Percentiles rank a stretch among this genome's conserved stretches.
phyloP scores from a whole-genome alignment of 345 rosid species.

The Moringa oleifera region DNA sequence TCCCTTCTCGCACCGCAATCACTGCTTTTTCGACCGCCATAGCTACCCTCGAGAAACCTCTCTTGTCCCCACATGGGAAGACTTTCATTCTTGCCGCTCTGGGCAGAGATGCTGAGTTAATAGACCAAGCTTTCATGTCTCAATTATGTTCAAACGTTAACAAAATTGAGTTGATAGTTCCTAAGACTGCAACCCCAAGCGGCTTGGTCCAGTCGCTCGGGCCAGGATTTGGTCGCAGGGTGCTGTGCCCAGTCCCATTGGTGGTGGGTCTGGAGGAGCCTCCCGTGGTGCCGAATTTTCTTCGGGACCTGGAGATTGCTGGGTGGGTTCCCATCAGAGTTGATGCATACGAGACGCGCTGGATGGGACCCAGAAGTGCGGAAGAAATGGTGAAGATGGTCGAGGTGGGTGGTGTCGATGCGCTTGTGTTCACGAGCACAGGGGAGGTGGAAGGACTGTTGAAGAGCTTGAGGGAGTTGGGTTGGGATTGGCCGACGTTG shows the following conservation, averaged over 20 bases:
- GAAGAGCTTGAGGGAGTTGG: conserved; percentile 37
- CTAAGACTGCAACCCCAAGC: conserved; percentile 37
- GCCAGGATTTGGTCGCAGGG: conserved; percentile 31
- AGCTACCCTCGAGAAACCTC: conserved; percentile 19
- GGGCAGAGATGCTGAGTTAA: conserved; percentile 46
- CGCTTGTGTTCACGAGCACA: conserved; percentile 41
- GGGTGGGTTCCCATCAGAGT: conserved; percentile 46
- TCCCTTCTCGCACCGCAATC: conserved; percentile 55
- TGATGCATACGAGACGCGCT: conserved; percentile 53
- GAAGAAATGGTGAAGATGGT: conserved; percentile 24
- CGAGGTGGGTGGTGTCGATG: conserved; percentile 23
- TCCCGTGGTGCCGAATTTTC: conserved; percentile 46
- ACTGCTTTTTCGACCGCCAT: conserved; percentile 30
- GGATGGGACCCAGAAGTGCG: conserved; percentile 46
- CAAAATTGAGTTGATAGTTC: conserved; percentile 27
- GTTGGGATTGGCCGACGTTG: conserved; percentile 51
- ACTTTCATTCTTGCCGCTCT: conserved; percentile 35
- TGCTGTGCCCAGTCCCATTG: conserved; percentile 46
- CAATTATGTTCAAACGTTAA: conserved; percentile 20
- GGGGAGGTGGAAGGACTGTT: conserved; percentile 56
- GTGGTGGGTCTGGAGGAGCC: conserved; percentile 52
- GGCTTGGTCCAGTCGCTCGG: conserved; percentile 37
- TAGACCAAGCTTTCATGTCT: conserved; percentile 26
- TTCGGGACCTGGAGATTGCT: conserved; percentile 28
- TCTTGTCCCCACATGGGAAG: conserved; percentile 17